These are phyloP conservation scores for Malus hybrid DNA, from an alignment of 331 rosid species.

Conservation along the genomic window DNA sequence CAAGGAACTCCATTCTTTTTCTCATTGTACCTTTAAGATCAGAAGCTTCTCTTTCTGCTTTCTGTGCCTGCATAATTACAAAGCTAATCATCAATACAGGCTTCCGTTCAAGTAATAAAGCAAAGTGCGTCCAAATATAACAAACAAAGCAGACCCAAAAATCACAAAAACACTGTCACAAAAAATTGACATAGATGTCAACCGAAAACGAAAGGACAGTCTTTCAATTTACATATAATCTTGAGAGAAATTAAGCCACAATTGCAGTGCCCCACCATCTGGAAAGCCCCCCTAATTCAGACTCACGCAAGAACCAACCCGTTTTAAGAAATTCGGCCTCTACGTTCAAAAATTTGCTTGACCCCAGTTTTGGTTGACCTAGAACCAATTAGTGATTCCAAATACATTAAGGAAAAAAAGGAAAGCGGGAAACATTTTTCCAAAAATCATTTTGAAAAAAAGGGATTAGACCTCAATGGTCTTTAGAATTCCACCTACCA, in stretches of 20 bases:
- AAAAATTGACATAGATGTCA: not conserved
- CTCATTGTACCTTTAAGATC: constrained; percentile 97
- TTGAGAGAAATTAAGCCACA: not conserved
- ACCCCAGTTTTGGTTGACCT: not conserved
- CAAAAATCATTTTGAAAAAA: not conserved
- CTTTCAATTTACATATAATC: not conserved
- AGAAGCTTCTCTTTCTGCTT: constrained; percentile 87
- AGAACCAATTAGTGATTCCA: not conserved
- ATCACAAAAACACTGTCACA: not conserved
- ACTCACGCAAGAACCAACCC: not conserved
- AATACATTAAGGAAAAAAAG: not conserved
- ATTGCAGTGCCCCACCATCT: not conserved
- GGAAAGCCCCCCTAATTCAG: not conserved
- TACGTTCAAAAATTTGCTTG: not conserved
- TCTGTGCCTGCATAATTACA: constrained; percentile 67
- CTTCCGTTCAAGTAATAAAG: not conserved
- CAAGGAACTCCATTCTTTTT: constrained; percentile 97
- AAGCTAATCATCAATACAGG: not conserved
- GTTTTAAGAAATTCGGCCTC: not conserved
- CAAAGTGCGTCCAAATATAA: not conserved
- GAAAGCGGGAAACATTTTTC: not conserved
- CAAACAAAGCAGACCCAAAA: not conserved
- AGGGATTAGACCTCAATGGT: not conserved
- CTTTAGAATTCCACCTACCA: not conserved
- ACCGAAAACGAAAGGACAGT: not conserved